phyloP scores from a whole-genome alignment of 163 green algal genomes.

The Trebouxiophyceae sp. region DNA sequence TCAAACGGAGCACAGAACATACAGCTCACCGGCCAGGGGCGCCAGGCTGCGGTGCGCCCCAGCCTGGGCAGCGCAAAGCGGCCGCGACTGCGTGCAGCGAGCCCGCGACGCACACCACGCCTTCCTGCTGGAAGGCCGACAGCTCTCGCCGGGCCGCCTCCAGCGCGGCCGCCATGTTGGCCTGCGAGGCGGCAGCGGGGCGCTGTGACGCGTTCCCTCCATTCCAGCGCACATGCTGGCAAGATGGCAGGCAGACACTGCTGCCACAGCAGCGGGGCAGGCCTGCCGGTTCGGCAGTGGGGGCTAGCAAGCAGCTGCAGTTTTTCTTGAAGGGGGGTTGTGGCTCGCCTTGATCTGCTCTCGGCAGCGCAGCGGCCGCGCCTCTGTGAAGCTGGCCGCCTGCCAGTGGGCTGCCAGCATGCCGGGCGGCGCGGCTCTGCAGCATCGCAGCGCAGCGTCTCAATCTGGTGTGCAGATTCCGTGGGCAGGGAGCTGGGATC shows the following conservation, averaged over 20 bases:
- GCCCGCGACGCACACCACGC: slow-evolving; percentile 59
- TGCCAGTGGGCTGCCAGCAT: slow-evolving; percentile 70
- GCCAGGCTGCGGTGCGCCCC: too few relatives aligned
- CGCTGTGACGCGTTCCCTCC: not conserved
- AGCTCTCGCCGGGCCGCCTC: slow-evolving; percentile 54
- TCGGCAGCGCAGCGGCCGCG: slow-evolving; percentile 4
- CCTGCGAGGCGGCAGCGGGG: slow-evolving; percentile 30
- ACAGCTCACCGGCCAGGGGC: too few relatives aligned
- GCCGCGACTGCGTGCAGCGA: slow-evolving; percentile 65
- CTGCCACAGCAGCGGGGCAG: not conserved
- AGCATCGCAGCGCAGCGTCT: not conserved
- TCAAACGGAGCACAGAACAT: too few relatives aligned
- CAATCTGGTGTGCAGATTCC: not conserved
- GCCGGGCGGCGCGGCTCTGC: slow-evolving; percentile 42
- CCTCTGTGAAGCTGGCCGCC: slow-evolving; percentile 38
- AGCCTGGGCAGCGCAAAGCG: too few relatives aligned
- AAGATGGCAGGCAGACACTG: not conserved
- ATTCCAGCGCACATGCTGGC: not conserved
- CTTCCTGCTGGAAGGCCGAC: not conserved
- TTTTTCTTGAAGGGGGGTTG: slow-evolving; percentile 7
- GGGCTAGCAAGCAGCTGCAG: too few relatives aligned
- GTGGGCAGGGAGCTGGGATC: not conserved
- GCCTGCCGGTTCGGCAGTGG: slow-evolving; percentile 7
- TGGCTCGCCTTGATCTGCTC: slow-evolving; percentile 22
- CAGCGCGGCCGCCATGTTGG: slow-evolving; percentile 51